phyloP scores from a whole-genome alignment of 78 protist species.

The Emiliania huxleyi region DNA sequence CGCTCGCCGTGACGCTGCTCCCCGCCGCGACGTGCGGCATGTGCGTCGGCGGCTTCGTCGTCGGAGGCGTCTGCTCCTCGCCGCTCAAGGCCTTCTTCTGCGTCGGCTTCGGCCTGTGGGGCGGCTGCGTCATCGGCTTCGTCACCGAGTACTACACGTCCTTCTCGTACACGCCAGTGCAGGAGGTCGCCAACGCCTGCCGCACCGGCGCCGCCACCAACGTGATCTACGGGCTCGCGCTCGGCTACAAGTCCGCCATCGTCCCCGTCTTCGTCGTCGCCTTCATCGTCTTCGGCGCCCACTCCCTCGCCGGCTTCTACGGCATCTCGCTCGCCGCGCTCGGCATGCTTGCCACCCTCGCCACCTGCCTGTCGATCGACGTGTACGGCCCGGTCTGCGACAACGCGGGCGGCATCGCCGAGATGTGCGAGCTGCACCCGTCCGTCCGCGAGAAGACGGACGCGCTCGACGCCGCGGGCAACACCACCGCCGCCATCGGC shows the following conservation, averaged over 20 bases:
- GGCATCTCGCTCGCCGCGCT: slow-evolving; percentile 70
- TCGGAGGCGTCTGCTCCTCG: background rate
- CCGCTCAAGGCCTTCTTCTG: slow-evolving; percentile 34
- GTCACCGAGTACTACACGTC: slow-evolving; percentile 77
- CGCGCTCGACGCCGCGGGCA: slow-evolving; percentile 75
- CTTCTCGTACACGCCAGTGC: slow-evolving; percentile 56
- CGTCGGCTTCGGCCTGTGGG: slow-evolving; percentile 61
- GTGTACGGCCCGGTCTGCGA: slow-evolving; percentile 72
- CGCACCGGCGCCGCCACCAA: slow-evolving; percentile 71
- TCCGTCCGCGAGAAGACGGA: slow-evolving; percentile 66
- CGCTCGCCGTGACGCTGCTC: background rate
- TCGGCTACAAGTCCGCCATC: slow-evolving; percentile 49
- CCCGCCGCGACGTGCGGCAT: background rate
- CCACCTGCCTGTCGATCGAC: slow-evolving; percentile 65
- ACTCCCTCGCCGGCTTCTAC: slow-evolving; percentile 47
- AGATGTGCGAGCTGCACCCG: slow-evolving; percentile 52
- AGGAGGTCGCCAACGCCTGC: slow-evolving; percentile 46
- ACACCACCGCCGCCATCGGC: slow-evolving; percentile 81
- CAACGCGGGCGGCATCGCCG: slow-evolving; percentile 80
- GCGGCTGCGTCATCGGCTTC: slow-evolving; percentile 69
- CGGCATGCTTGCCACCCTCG: slow-evolving; percentile 73
- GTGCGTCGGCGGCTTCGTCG: background rate
- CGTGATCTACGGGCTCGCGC: slow-evolving; percentile 70
- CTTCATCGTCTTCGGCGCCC: background rate
- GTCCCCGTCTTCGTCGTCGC: slow-evolving; percentile 52